phyloP scores from a whole-genome alignment of 257 asterid genomes.

The Cruciata laevipes region DNA sequence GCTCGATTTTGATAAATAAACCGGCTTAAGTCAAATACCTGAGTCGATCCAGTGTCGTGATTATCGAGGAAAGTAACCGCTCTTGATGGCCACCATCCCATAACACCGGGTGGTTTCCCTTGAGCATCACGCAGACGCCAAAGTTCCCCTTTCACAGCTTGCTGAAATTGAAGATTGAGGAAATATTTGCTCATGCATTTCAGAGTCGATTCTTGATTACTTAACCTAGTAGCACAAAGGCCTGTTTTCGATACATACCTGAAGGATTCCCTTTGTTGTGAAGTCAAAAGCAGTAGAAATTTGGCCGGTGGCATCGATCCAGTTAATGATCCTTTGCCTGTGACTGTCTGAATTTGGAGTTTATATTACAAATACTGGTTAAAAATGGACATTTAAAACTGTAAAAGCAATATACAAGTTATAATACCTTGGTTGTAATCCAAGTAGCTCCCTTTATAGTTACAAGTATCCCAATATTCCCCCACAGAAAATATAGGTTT shows the following conservation, averaged over 20 bases:
- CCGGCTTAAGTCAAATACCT: conserved; percentile 38
- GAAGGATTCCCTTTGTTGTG: conserved; percentile 94
- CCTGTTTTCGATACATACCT: conserved; percentile 34
- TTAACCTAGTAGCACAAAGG: not conserved
- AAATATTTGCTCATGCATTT: not conserved
- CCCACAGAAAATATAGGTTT: conserved; percentile 85
- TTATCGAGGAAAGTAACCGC: conserved; percentile 89
- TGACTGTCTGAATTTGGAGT: conserved; percentile 59
- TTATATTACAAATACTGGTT: conserved; percentile 2
- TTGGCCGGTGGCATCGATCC: conserved; percentile 87
- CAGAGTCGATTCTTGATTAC: not conserved
- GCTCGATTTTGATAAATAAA: not conserved
- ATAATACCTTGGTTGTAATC: conserved; percentile 81
- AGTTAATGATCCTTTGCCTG: conserved; percentile 79
- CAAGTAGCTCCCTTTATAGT: conserved; percentile 63
- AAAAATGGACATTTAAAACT: not conserved
- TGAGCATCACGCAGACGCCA: conserved; percentile 84
- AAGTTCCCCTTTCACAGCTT: conserved; percentile 90
- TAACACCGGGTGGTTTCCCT: conserved; percentile 89
- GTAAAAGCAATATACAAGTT: not conserved
- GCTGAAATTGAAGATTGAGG: conserved; percentile 29
- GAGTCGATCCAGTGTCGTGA: conserved; percentile 97
- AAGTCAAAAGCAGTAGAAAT: conserved; percentile 92
- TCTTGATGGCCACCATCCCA: conserved; percentile 98
- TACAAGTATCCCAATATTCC: conserved; percentile 95